Percentiles rank a stretch among this genome's conserved stretches.
Evolutionary conservation across 2,329 filamentous ascomycete species (phyloP).

Genomic region (Aspergillus versicolor): DNA sequence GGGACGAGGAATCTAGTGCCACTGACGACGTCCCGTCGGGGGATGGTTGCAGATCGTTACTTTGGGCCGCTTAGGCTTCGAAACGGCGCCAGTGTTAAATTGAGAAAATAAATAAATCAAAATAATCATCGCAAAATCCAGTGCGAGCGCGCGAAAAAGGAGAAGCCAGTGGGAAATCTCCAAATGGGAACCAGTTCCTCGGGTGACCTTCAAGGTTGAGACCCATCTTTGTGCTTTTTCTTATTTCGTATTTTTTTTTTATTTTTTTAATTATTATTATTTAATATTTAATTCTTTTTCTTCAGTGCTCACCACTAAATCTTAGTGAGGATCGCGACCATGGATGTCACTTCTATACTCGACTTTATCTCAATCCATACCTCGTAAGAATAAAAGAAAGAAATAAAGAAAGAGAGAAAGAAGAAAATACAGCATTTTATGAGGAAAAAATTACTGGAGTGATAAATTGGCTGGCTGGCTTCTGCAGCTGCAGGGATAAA

Average conservation of each 20-base stretch:
- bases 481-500: background rate
- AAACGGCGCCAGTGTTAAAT: constrained; percentile 27
- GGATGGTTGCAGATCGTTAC: constrained; percentile 41
- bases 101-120: constrained; percentile 15
- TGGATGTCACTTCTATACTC: background rate
- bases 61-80: constrained; percentile 27
- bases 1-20: constrained; percentile 30
- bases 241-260: constrained; percentile 8
- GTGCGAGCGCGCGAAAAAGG: constrained; percentile 7
- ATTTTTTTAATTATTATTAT: constrained; percentile 12
- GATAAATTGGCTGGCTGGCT: background rate
- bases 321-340: constrained; percentile 4
- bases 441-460: too few species aligned
- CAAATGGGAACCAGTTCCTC: constrained; percentile 36
- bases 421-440: background rate
- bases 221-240: constrained; percentile 14
- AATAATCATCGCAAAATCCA: constrained; percentile 5
- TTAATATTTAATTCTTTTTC: constrained; percentile 1
- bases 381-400: background rate
- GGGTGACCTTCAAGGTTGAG: constrained; percentile 26
- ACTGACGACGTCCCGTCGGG: constrained; percentile 42
- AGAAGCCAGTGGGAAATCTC: constrained; percentile 18
- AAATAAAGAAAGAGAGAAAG: background rate
- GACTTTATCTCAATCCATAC: background rate
- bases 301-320: background rate